Evolutionary conservation across 768 basidiomycete genomes (phyloP).

Genomic region (Hygrocybe coccinea): DNA sequence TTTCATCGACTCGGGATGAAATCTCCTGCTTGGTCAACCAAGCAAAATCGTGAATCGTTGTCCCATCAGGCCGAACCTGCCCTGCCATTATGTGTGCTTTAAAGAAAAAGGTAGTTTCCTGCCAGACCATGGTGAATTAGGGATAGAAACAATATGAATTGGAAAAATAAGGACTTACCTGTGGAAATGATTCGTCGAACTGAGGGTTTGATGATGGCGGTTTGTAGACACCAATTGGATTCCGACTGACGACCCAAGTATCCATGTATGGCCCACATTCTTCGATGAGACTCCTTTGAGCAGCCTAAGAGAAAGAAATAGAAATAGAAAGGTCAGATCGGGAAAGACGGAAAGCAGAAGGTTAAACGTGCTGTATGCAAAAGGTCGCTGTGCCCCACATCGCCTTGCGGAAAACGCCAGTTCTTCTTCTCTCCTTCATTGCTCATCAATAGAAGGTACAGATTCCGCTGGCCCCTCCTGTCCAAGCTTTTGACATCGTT

Average conservation of each 20-base stretch:
- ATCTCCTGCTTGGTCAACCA: conserved; percentile 96
- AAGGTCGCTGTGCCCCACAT: conserved; percentile 56
- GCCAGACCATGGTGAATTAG: background rate
- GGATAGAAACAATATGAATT: background rate
- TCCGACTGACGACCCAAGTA: conserved; percentile 87
- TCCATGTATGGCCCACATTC: conserved; percentile 84
- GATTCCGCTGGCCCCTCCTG: conserved; percentile 74
- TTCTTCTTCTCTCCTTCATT: conserved; percentile 42
- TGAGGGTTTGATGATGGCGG: conserved; percentile 35
- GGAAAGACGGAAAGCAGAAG: background rate
- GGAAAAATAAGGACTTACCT: conserved; percentile 30
- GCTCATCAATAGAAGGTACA: conserved; percentile 76
- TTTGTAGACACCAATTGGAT: conserved; percentile 78
- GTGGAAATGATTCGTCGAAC: conserved; percentile 24
- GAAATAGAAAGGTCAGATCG: background rate
- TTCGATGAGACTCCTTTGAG: conserved; percentile 60
- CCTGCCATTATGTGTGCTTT: conserved; percentile 92
- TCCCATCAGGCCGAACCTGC: conserved; percentile 59
- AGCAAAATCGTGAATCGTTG: conserved; percentile 67
- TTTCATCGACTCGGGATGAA: conserved; percentile 53
- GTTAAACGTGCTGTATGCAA: conserved; percentile 64
- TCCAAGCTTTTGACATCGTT: conserved; percentile 73
- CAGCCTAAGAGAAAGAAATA: conserved; percentile 53
- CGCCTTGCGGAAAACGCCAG: conserved; percentile 82
- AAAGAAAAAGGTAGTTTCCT: conserved; percentile 85